A percentile compares a stretch with the other conserved stretches of the same genome.
These are phyloP conservation scores for Sarcodon aspratus DNA, from an alignment of 768 basidiomycete genomes.

Conservation along the genomic window DNA sequence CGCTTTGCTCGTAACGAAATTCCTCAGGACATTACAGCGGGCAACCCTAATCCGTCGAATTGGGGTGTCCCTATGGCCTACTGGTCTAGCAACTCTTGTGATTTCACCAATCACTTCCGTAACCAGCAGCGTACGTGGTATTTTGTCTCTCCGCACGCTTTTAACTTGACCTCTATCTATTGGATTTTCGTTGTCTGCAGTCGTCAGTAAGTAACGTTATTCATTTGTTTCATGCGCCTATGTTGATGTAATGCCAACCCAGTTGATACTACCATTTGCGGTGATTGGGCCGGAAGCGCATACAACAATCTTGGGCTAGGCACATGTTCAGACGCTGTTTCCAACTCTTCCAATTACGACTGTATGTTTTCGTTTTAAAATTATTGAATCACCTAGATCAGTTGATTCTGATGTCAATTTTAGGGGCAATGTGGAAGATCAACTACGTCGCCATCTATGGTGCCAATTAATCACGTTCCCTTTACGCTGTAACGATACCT, in stretches of 20 bases:
- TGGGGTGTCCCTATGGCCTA: constrained; percentile 31
- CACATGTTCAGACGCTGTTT: background rate
- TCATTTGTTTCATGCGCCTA: too few relatives aligned
- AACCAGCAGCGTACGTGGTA: constrained; percentile 15
- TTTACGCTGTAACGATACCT: too few relatives aligned
- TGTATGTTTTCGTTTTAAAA: background rate
- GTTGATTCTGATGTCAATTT: background rate
- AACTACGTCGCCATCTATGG: background rate
- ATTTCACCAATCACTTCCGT: constrained; percentile 22
- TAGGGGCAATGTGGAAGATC: background rate
- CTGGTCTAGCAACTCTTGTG: constrained; percentile 24
- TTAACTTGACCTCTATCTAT: constrained; percentile 19
- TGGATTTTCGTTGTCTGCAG: too few relatives aligned
- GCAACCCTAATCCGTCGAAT: constrained; percentile 24
- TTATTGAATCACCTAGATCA: background rate
- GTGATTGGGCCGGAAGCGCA: constrained; percentile 30
- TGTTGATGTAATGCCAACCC: too few relatives aligned
- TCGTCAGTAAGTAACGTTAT: too few relatives aligned
- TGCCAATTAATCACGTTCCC: too few relatives aligned
- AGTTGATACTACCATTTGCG: constrained; percentile 27
- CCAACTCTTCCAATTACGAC: background rate
- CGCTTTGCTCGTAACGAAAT: constrained; percentile 26
- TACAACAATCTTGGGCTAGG: constrained; percentile 7
- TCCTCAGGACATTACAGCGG: constrained; percentile 22
- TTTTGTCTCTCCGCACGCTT: background rate